Evolutionary conservation across 2,329 filamentous ascomycete species (phyloP).

Genomic region (Huntiella bhutanensis): DNA sequence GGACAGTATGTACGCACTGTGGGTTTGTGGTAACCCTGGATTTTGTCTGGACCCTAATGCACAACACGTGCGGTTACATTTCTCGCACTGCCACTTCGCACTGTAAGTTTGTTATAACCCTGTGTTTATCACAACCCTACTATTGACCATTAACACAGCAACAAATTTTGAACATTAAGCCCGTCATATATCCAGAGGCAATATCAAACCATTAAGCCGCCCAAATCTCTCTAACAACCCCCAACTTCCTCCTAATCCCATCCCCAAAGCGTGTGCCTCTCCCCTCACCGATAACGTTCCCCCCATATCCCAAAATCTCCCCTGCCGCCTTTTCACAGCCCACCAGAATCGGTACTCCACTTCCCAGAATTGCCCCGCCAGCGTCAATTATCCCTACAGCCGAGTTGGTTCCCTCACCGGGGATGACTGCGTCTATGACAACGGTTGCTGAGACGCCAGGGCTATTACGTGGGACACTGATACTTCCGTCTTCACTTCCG

Average conservation of each 20-base stretch:
- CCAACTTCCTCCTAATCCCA: constrained; percentile 27
- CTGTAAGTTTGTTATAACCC: neutral
- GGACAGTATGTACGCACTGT: no score
- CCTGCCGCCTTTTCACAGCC: constrained; percentile 13
- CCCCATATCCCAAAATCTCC: constrained; percentile 23
- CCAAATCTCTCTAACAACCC: constrained; percentile 22
- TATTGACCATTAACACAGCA: neutral
- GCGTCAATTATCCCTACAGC: no score
- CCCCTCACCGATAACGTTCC: constrained; percentile 22
- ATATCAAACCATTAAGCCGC: constrained; percentile 7
- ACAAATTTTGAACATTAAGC: neutral
- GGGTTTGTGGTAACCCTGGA: no score
- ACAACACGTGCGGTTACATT: no score
- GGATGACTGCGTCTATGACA: neutral
- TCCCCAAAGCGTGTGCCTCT: constrained; percentile 25
- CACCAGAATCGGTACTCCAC: no score
- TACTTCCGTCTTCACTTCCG: no score
- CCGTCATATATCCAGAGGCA: neutral
- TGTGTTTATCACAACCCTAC: neutral
- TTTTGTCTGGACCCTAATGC: no score
- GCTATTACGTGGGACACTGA: no score
- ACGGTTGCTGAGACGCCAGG: neutral
- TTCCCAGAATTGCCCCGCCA: no score
- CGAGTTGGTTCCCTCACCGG: no score
- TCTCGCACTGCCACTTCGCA: no score